These are phyloP conservation scores for Ceratocystis eucalypticola DNA, from an alignment of 2,329 filamentous ascomycete genomes.

Conservation along the genomic window DNA sequence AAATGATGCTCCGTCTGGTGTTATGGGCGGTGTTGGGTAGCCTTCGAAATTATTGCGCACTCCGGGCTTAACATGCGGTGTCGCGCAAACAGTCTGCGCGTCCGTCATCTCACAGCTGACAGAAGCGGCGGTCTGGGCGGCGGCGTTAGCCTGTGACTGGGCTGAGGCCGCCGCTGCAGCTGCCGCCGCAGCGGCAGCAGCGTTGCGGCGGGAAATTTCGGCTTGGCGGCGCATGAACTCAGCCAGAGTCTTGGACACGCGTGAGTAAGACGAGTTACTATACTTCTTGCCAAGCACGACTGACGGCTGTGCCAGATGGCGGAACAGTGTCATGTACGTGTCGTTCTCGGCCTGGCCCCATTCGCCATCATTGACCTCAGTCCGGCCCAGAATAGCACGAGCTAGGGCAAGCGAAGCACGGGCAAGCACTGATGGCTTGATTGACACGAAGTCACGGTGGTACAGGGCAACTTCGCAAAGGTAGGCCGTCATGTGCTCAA, in stretches of 20 bases:
- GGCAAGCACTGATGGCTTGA: constrained; percentile 80
- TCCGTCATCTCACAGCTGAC: constrained; percentile 37
- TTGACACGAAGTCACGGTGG: constrained; percentile 92
- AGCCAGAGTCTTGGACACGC: constrained; percentile 41
- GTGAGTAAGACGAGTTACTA: constrained; percentile 38
- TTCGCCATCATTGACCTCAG: constrained; percentile 60
- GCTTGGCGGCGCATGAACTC: constrained; percentile 48
- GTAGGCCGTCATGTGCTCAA: constrained; percentile 90
- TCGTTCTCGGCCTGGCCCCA: constrained; percentile 63
- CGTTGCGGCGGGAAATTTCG: constrained; percentile 37
- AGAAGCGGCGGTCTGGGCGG: constrained; percentile 60
- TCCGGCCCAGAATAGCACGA: constrained; percentile 68
- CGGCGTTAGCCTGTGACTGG: constrained; percentile 22
- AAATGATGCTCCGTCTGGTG: constrained; percentile 55
- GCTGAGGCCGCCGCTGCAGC: constrained; percentile 42
- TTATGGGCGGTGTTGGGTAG: constrained; percentile 75
- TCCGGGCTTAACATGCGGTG: constrained; percentile 57
- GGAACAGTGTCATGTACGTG: constrained; percentile 46
- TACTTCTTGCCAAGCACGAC: constrained; percentile 47
- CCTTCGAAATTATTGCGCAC: constrained; percentile 50
- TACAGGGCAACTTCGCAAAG: constrained; percentile 91
- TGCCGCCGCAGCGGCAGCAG: constrained; percentile 23
- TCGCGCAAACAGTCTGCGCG: constrained; percentile 50
- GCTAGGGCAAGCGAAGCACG: constrained; percentile 75
- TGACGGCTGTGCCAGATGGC: constrained; percentile 46